Base-by-base conservation (phyloP, 2,329 filamentous ascomycete species). In the Periconia sp. region DNA sequence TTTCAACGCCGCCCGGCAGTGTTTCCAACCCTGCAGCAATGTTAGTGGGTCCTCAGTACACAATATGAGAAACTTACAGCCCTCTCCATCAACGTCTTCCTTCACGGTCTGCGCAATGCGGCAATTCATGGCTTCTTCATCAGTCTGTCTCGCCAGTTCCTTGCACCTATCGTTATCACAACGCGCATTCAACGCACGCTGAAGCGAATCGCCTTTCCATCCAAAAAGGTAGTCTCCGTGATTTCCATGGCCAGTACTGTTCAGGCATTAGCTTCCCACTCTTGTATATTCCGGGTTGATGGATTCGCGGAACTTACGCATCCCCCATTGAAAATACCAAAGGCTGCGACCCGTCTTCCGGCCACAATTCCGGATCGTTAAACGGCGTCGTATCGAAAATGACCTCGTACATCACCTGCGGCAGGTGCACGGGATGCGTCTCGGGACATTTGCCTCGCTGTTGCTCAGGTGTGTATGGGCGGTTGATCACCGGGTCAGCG, bases 391-490 rank as follows among this genome's bases (percentile, higher is more conserved):
- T 79, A 58, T 79, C 76, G 68, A 76, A 79, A 56, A 79, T 75
- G 2, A 78, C 75, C 62, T 80, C 77, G 59, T 74, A 77, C 52
- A 77, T 77, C 14, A 79, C 59, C 66, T 80, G 77, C 10, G 78
- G 77, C 52, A 79, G 74, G 30, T 73, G 65, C 9, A 80, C 71
- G 0, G 77, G 77, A 65, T 76, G 74, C 0, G 69, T 70, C 0
- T 70, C 64, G 1, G 77, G 77, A 57, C 77, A 79, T 15, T 68
- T 60, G 6, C 77, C 77, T 33, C 76, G 10, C 49, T 66, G 45
- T 23, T 48, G 37, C 8, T 50, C 57, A 1, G 62, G 59, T 13
- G 60, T 66, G 42, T 64, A 63, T 5, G 65, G 65, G 6, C 49
- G 41, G 2, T 41, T 58, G 6, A 61, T 52, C 0, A 59, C 37